These are phyloP conservation scores for Saccharomycopsis sp. DNA, from an alignment of 805 yeast genomes.

Conservation along the genomic window DNA sequence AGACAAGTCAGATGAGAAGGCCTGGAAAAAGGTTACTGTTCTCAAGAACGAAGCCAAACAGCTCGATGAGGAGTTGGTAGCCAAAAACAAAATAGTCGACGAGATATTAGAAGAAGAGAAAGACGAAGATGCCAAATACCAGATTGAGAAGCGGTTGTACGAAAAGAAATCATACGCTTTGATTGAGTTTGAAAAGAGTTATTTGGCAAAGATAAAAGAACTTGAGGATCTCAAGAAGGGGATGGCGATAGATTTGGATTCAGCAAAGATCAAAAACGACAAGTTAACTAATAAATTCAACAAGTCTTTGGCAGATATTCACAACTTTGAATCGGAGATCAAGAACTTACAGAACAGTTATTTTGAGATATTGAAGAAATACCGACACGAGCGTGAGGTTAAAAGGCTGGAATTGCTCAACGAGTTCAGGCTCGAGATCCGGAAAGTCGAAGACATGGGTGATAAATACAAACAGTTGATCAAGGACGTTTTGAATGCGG, in stretches of 20 bases:
- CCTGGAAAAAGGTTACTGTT: conserved; percentile 44
- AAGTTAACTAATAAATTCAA: conserved; percentile 7
- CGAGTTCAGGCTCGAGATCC: conserved; percentile 13
- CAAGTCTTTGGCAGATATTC: conserved; percentile 8
- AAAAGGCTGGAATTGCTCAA: conserved; percentile 9
- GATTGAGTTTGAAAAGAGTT: background rate
- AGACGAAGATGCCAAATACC: conserved; percentile 1
- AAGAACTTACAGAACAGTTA: background rate
- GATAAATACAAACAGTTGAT: conserved; percentile 5
- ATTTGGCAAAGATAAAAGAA: background rate
- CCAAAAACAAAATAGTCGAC: conserved; percentile 4
- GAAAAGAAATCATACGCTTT: background rate
- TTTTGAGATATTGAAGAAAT: background rate
- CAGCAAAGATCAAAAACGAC: conserved; percentile 6
- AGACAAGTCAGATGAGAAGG: conserved; percentile 52
- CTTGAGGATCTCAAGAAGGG: conserved; percentile 1
- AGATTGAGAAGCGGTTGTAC: background rate
- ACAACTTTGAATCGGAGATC: conserved; percentile 5
- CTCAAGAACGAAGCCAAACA: conserved; percentile 33
- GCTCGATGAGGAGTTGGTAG: conserved; percentile 8
- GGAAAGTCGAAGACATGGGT: conserved; percentile 10
- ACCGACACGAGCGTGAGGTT: conserved; percentile 7
- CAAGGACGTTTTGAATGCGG: conserved; percentile 3
- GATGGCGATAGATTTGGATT: conserved; percentile 2
- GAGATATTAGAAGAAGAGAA: conserved; percentile 4